Evolutionary conservation across 2,329 filamentous ascomycete species (phyloP).

Genomic region (Bretziella fagacearum): DNA sequence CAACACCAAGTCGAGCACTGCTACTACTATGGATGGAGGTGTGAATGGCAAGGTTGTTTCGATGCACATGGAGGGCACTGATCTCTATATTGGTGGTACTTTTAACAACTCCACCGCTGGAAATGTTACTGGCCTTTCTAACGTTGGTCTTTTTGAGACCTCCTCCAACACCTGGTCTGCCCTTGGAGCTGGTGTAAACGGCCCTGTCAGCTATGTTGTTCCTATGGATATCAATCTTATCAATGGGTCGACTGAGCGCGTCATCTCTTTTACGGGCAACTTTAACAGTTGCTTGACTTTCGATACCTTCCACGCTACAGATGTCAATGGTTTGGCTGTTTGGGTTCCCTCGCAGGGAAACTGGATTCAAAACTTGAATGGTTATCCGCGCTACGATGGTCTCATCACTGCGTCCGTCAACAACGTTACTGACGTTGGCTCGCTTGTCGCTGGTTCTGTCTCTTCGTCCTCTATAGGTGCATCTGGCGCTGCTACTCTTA

Average conservation of each 20-base stretch:
- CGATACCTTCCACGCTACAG: slow-evolving; percentile 39
- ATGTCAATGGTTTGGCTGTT: slow-evolving; percentile 63
- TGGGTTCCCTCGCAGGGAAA: slow-evolving; percentile 78
- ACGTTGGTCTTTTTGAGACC: slow-evolving; percentile 61
- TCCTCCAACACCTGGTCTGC: slow-evolving; percentile 53
- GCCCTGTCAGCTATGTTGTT: slow-evolving; percentile 56
- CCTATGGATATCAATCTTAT: slow-evolving; percentile 67
- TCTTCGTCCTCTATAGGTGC: slow-evolving; percentile 57
- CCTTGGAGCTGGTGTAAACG: slow-evolving; percentile 74
- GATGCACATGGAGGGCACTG: slow-evolving; percentile 48
- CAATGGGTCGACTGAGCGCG: slow-evolving; percentile 47
- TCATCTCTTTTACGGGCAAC: slow-evolving; percentile 62
- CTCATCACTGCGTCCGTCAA: slow-evolving; percentile 51
- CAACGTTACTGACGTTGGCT: slow-evolving; percentile 43
- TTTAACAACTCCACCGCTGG: slow-evolving; percentile 59
- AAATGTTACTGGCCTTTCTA: slow-evolving; percentile 46
- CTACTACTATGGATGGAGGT: slow-evolving; percentile 49
- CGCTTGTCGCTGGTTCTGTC: slow-evolving; percentile 71
- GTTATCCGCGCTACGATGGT: slow-evolving; percentile 51
- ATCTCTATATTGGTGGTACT: slow-evolving; percentile 65
- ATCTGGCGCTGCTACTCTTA: slow-evolving; percentile 54
- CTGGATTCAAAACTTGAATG: slow-evolving; percentile 69
- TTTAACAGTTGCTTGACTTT: slow-evolving; percentile 61
- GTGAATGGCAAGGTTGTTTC: slow-evolving; percentile 63
- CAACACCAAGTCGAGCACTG: slow-evolving; percentile 41